phyloP scores from a whole-genome alignment of 208 protist species.

The Angomonas ambiguus region DNA sequence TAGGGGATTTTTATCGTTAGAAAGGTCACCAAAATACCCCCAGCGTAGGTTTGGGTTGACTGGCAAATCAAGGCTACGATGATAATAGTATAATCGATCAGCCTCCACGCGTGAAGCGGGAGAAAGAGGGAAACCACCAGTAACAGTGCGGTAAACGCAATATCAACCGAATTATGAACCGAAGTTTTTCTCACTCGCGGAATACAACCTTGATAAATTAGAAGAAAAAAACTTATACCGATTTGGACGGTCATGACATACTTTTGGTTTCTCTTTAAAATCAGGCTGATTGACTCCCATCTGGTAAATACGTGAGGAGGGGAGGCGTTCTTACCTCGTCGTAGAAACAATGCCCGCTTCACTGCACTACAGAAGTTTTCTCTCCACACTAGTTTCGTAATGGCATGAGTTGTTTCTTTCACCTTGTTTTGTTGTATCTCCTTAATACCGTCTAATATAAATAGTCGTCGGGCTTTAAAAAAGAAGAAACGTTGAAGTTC shows the following conservation, averaged over 20 bases:
- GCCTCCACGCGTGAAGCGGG: constrained; percentile 23
- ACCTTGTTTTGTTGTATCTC: constrained; percentile 16
- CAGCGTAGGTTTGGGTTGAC: constrained; percentile 26
- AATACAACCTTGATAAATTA: constrained; percentile 54
- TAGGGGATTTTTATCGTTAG: constrained; percentile 58
- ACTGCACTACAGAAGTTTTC: constrained; percentile 76
- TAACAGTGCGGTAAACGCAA: constrained; percentile 41
- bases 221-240: constrained; percentile 37
- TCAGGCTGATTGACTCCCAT: constrained; percentile 16
- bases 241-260: constrained; percentile 47
- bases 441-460: constrained; percentile 18
- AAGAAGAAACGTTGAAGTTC: constrained; percentile 8
- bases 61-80: constrained; percentile 42
- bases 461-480: constrained; percentile 7
- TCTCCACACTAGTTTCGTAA: constrained; percentile 66
- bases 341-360: constrained; percentile 42
- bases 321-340: constrained; percentile 14
- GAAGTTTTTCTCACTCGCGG: constrained; percentile 22
- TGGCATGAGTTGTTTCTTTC: constrained; percentile 25
- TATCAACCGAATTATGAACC: constrained; percentile 45
- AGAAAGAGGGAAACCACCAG: constrained; percentile 32
- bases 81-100: constrained; percentile 43
- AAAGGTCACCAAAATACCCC: constrained; percentile 46
- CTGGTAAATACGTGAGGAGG: constrained; percentile 2
- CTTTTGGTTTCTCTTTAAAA: constrained; percentile 12